Conservation (phyloP, 2,329 filamentous ascomycete species). For the Ceratocystis cubensis region DNA sequence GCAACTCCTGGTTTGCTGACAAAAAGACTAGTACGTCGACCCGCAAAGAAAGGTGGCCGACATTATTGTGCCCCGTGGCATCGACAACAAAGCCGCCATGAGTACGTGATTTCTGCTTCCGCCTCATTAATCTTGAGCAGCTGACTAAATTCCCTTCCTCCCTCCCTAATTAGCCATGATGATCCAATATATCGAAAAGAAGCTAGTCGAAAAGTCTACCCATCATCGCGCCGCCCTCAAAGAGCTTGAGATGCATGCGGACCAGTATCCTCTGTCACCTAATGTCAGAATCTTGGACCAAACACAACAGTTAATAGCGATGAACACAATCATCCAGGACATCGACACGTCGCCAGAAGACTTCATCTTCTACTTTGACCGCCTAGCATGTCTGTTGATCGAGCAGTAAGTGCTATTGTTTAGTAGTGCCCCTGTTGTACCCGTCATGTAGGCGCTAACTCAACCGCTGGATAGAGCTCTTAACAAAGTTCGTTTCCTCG, state of each 20-base stretch:
- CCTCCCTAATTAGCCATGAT: slow-evolving; percentile 56
- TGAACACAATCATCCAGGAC: slow-evolving; percentile 83
- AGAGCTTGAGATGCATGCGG: slow-evolving; percentile 58
- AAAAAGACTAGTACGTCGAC: slow-evolving; percentile 54
- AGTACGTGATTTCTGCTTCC: slow-evolving; percentile 33
- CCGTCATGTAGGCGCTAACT: slow-evolving; percentile 33
- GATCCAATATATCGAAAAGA: slow-evolving; percentile 80
- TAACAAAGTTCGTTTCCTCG: slow-evolving; percentile 60
- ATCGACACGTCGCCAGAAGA: slow-evolving; percentile 70
- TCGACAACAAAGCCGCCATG: slow-evolving; percentile 90
- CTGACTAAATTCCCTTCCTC: too few relatives aligned
- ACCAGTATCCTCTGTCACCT: slow-evolving; percentile 58
- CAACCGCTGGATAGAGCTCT: slow-evolving; percentile 45
- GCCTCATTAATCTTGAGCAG: too few relatives aligned
- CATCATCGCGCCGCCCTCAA: slow-evolving; percentile 69
- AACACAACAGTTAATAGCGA: slow-evolving; percentile 69
- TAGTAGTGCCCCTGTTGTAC: slow-evolving; percentile 50
- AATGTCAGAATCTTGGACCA: slow-evolving; percentile 63
- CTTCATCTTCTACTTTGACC: slow-evolving; percentile 96
- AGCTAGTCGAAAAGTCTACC: slow-evolving; percentile 71
- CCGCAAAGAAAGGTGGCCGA: slow-evolving; percentile 72
- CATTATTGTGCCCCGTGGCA: slow-evolving; percentile 86
- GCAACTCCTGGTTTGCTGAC: too few relatives aligned
- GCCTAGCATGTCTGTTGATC: slow-evolving; percentile 70
- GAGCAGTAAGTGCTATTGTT: slow-evolving; percentile 51